phyloP scores from a whole-genome alignment of 305 asterid genomes.

The Fraxinus latifolia region DNA sequence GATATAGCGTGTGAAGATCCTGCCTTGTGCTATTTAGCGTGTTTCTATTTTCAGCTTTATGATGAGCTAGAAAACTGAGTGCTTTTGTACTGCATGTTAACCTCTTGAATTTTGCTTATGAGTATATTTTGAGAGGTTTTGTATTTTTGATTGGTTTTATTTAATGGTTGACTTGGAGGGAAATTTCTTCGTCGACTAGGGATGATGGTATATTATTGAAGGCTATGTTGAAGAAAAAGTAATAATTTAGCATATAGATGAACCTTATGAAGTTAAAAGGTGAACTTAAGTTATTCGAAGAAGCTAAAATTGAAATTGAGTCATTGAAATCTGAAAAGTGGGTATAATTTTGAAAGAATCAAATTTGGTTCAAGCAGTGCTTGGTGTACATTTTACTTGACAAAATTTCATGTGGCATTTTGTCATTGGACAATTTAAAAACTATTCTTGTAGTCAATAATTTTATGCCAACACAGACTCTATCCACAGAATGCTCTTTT shows the following conservation, averaged over 20 bases:
- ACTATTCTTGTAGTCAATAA: not conserved
- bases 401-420: not conserved
- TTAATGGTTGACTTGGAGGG: not conserved
- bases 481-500: not conserved
- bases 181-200: not conserved
- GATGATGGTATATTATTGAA: not conserved
- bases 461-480: not conserved
- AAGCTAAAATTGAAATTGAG: not conserved
- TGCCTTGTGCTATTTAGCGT: not conserved
- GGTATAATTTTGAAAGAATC: not conserved
- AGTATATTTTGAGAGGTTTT: not conserved
- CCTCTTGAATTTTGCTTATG: constrained; percentile 12
- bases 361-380: not conserved
- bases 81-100: not conserved
- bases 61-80: not conserved
- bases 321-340: not conserved
- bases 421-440: no score
- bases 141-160: not conserved
- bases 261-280: not conserved
- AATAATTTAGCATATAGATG: not conserved
- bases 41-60: not conserved
- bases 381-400: not conserved
- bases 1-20: constrained; percentile 52
- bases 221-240: not conserved
- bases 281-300: not conserved